Percentiles rank a stretch among this genome's conserved stretches.
Evolutionary conservation across 257 asterid species (phyloP).

Genomic region (Salvia rosmarinus): DNA sequence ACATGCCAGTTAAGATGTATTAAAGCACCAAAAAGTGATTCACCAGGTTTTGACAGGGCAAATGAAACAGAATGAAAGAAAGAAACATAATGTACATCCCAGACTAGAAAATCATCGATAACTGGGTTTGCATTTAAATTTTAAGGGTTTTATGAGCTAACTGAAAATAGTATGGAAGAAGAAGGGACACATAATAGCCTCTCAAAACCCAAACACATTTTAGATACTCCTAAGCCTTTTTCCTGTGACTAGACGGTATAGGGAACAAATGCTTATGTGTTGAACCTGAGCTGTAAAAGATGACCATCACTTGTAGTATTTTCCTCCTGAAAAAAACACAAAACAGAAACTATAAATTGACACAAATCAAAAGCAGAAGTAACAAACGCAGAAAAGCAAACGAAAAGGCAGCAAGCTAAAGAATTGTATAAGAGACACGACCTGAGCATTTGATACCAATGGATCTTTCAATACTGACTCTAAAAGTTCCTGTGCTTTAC

Average conservation of each 20-base stretch:
- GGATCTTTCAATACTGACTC: slow-evolving; percentile 91
- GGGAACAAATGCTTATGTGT: slow-evolving; percentile 17
- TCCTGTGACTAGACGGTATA: not conserved
- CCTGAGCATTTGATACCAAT: slow-evolving; percentile 75
- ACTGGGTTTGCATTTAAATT: slow-evolving; percentile 17
- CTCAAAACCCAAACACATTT: slow-evolving; percentile 14
- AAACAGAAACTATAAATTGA: slow-evolving; percentile 25
- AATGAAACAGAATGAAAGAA: slow-evolving; percentile 10
- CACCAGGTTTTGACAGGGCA: slow-evolving; percentile 5
- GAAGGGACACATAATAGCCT: slow-evolving; percentile 14
- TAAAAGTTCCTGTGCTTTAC: slow-evolving; percentile 76
- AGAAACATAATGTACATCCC: slow-evolving; percentile 10
- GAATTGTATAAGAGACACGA: slow-evolving; percentile 35
- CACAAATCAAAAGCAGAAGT: slow-evolving; percentile 21
- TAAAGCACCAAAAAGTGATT: not conserved
- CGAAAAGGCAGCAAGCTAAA: slow-evolving; percentile 23
- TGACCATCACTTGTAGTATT: slow-evolving; percentile 78
- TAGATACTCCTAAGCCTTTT: not conserved
- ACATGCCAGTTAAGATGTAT: not conserved
- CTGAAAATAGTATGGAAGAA: slow-evolving; percentile 11
- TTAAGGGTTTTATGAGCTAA: slow-evolving; percentile 23
- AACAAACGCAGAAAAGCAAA: slow-evolving; percentile 21
- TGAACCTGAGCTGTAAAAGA: slow-evolving; percentile 92
- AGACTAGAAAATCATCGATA: slow-evolving; percentile 16
- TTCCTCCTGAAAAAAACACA: slow-evolving; percentile 68